Percentiles rank a stretch among this genome's conserved stretches.
These are phyloP conservation scores for Fomitopsis betulina DNA, from an alignment of 1,284 basidiomycete genomes.

Conservation along the genomic window DNA sequence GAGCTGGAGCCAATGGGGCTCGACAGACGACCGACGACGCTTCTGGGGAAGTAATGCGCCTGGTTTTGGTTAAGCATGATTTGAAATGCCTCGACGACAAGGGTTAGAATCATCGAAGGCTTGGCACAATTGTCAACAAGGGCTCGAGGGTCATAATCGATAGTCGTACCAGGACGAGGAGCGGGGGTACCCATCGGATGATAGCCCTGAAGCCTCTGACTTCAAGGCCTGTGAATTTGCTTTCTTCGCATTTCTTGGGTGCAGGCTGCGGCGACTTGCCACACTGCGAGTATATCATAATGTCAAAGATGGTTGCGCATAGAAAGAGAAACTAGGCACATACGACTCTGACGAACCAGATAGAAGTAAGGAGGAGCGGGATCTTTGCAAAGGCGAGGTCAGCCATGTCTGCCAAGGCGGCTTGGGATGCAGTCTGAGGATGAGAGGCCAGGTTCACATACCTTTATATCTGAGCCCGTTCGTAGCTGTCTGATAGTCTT, in stretches of 20 bases:
- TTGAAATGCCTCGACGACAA: slow-evolving; percentile 24
- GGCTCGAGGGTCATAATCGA: not conserved
- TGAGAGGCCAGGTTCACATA: no score
- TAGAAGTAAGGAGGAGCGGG: slow-evolving; percentile 4
- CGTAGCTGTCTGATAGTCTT: not conserved
- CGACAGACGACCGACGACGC: not conserved
- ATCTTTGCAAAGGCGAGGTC: not conserved
- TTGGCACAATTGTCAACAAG: not conserved
- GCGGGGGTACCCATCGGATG: slow-evolving; percentile 3
- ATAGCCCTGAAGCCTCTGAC: not conserved
- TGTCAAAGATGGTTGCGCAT: no score
- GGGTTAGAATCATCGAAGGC: slow-evolving; percentile 2
- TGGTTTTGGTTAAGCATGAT: not conserved
- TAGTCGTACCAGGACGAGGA: slow-evolving; percentile 2
- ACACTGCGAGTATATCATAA: not conserved
- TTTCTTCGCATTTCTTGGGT: slow-evolving; percentile 2
- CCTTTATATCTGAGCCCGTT: no score
- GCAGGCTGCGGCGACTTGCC: slow-evolving; percentile 3
- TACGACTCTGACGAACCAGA: slow-evolving; percentile 2
- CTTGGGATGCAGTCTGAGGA: not conserved
- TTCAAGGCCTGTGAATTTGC: slow-evolving; percentile 3
- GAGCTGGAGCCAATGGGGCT: not conserved
- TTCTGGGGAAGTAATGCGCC: not conserved
- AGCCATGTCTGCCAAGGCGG: not conserved
- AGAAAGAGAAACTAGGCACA: no score